Percentiles rank a stretch among this genome's conserved stretches.
Conservation (phyloP, 371 early-diverging fungal species). For the Smittium mucronatum region DNA sequence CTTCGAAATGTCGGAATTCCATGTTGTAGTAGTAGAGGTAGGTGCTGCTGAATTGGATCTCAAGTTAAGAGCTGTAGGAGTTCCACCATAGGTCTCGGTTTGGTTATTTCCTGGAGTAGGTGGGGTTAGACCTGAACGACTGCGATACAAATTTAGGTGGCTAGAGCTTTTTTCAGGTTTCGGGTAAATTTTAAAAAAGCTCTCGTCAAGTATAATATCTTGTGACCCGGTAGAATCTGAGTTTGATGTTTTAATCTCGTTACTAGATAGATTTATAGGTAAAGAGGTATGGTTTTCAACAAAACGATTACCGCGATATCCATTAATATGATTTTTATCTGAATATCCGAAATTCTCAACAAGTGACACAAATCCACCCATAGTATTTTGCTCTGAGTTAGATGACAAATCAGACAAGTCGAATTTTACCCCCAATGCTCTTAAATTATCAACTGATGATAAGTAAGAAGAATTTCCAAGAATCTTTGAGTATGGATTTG, state of each 20-base stretch:
- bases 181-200: no score
- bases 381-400: neutral
- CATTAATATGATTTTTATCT: neutral
- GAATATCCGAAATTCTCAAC: neutral
- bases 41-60: no score
- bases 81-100: neutral
- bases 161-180: neutral
- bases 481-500: conserved; percentile 3
- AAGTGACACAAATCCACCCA: neutral
- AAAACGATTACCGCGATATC: neutral
- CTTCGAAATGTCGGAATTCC: neutral
- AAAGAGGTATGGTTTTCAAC: neutral
- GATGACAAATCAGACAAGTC: neutral
- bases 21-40: neutral
- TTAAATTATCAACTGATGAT: neutral
- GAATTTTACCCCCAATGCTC: neutral
- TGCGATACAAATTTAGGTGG: neutral
- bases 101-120: neutral
- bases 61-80: no score
- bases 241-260: neutral
- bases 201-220: neutral
- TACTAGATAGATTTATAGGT: neutral
- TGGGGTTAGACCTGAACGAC: neutral
- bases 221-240: neutral
- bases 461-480: neutral